Base-by-base conservation (phyloP, 2,329 filamentous ascomycete species). In the Sclerotinia trifoliorum region DNA sequence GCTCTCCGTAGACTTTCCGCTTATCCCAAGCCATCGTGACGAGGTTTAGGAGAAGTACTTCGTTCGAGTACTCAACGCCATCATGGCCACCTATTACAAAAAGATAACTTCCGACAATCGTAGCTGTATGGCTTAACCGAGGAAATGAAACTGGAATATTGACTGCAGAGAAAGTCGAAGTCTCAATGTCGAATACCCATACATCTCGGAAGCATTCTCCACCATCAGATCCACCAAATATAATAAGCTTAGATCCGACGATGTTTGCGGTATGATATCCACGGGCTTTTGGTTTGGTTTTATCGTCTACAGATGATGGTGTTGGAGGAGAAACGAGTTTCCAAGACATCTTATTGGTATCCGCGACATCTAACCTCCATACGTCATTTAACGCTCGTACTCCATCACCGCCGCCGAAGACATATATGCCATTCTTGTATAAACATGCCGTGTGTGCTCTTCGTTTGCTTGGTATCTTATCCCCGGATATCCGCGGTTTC, bases 11-110 rank as follows among this genome's bases (percentile, higher is more conserved):
- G 11, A 89, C 85, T 71, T 82, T 85, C 70, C 88, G 82, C 75
- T 83, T 84, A 75, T 91, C 88, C 88, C 88, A 91, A n/a, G 86
- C 84, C 88, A 91, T 90, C 52, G 87, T 90, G 46, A 90, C 88
- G 7, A 91, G 81, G 75, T 91, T 91, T 44, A 91, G 81, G 63
- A 90, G 80, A 68, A 91, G 80, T 58, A 91, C 85, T 73, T 91
- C 88, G 78, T 89, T 89, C 68, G 84, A 86, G 79, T 91, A 91
- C 76, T 90, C 88, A 74, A 84, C 85, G 60, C 88, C 88, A 77
- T 91, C 88, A 78, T 91, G 88, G 35, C 88, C 88, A 57, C 88
- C 88, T 17, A 91, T 83, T 24, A 91, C 86, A 72, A 91, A 91
- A 1, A 91, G 82, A 74, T 90, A 91, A 5, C 86, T 89, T 21